A percentile compares a stretch with the other conserved stretches of the same genome.
Conservation (phyloP, 805 yeast genomes). For the Starmerella potacharoeniae region DNA sequence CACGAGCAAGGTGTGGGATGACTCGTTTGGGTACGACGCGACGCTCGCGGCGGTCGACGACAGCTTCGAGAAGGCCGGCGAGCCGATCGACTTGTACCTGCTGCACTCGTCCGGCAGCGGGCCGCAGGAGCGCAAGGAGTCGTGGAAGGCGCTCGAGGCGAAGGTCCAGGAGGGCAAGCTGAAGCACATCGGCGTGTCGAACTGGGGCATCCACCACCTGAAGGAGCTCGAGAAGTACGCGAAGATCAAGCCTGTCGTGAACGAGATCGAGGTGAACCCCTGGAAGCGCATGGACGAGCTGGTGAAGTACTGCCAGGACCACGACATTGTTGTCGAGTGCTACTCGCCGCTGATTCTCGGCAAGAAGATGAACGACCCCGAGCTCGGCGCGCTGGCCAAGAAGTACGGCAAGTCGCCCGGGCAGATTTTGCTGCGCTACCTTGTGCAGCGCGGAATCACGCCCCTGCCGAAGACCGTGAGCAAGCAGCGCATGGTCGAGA, state of each 20-base stretch:
- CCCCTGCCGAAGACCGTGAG: constrained; percentile 69
- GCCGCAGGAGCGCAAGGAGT: constrained; percentile 32
- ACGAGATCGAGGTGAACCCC: constrained; percentile 77
- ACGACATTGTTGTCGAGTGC: constrained; percentile 56
- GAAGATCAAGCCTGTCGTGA: constrained; percentile 45
- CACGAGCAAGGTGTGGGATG: constrained; percentile 67
- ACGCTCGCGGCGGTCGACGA: constrained; percentile 49
- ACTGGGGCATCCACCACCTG: constrained; percentile 47
- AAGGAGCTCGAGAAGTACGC: constrained; percentile 39
- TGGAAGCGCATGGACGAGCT: constrained; percentile 62
- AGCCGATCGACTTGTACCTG: constrained; percentile 61
- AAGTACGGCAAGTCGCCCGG: constrained; percentile 36
- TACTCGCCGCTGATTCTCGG: constrained; percentile 72
- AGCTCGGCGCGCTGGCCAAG: constrained; percentile 29
- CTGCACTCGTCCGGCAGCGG: constrained; percentile 35
- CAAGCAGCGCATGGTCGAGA: constrained; percentile 43
- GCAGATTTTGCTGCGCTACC: constrained; percentile 41
- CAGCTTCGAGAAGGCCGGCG: constrained; percentile 43
- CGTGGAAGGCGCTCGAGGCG: constrained; percentile 48
- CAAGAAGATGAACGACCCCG: constrained; percentile 35
- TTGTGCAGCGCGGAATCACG: constrained; percentile 39
- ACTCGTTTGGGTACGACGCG: constrained; percentile 45
- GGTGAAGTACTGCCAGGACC: constrained; percentile 44
- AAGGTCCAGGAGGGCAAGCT: constrained; percentile 41
- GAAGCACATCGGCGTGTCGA: constrained; percentile 51